Percentiles rank a stretch among this genome's conserved stretches.
Evolutionary conservation across 2,329 filamentous ascomycete species (phyloP).

Genomic region (Alternaria metachromatica): DNA sequence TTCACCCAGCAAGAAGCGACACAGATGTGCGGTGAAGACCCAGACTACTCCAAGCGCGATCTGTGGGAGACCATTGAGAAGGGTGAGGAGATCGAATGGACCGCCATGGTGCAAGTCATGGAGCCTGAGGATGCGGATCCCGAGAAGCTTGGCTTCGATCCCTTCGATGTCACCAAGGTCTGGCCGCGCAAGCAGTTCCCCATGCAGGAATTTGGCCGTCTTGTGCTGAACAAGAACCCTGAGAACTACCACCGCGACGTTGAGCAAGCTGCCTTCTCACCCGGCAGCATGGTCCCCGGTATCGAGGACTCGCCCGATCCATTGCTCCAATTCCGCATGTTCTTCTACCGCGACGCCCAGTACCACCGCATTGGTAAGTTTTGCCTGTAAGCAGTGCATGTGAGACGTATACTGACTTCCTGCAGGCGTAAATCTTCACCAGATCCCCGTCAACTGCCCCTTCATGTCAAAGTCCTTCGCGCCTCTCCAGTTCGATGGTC

Average conservation of each 20-base stretch:
- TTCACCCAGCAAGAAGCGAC: constrained; percentile 56
- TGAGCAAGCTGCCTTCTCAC: constrained; percentile 52
- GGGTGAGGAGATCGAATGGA: constrained; percentile 54
- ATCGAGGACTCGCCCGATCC: constrained; percentile 51
- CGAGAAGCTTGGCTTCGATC: constrained; percentile 59
- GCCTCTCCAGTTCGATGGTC: constrained; percentile 59
- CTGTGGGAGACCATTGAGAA: constrained; percentile 54
- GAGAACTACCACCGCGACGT: constrained; percentile 59
- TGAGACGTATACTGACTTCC: too few relatives aligned
- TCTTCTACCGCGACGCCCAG: constrained; percentile 54
- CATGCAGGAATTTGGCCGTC: constrained; percentile 57
- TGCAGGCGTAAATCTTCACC: constrained; percentile 55
- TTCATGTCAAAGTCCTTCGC: constrained; percentile 58
- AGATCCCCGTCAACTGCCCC: constrained; percentile 55
- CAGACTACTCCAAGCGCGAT: constrained; percentile 59
- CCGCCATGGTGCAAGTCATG: constrained; percentile 56
- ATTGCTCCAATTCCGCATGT: constrained; percentile 32
- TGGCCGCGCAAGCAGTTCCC: constrained; percentile 59
- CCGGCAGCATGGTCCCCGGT: constrained; percentile 59
- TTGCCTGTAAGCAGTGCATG: too few relatives aligned
- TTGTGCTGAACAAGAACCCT: constrained; percentile 62
- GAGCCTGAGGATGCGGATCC: constrained; percentile 55
- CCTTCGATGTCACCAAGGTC: constrained; percentile 62
- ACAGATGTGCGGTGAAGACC: constrained; percentile 56
- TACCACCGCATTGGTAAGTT: constrained; percentile 55